These are phyloP conservation scores for Naganishia vaughanmartiniae DNA, from an alignment of 768 basidiomycete genomes.

Conservation along the genomic window DNA sequence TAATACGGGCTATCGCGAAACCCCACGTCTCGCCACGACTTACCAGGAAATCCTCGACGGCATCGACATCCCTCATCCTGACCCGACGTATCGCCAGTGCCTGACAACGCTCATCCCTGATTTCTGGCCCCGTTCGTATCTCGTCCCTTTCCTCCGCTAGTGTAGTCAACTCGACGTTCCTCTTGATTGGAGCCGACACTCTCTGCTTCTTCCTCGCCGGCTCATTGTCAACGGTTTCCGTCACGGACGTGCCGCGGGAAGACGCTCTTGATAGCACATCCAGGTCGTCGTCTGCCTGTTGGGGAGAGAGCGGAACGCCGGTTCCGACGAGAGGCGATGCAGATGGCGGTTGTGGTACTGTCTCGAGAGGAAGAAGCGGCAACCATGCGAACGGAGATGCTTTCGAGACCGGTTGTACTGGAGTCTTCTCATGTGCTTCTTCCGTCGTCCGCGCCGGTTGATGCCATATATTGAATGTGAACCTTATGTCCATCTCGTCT, in stretches of 20 bases:
- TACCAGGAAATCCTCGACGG: constrained; percentile 24
- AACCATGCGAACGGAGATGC: constrained; percentile 19
- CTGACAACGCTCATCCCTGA: not conserved
- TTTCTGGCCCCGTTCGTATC: not conserved
- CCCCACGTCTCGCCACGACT: not conserved
- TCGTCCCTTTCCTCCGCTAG: not conserved
- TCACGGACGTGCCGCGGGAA: not conserved
- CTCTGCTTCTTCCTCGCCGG: constrained; percentile 8
- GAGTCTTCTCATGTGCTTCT: not conserved
- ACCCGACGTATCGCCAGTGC: not conserved
- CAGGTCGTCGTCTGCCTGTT: not conserved
- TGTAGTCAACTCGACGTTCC: not conserved
- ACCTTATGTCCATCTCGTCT: not conserved
- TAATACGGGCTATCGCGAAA: not conserved
- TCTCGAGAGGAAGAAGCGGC: constrained; percentile 20
- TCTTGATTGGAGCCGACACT: not conserved
- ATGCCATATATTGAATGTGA: constrained; percentile 25
- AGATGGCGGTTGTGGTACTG: not conserved
- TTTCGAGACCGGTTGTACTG: not conserved
- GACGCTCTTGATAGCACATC: not conserved
- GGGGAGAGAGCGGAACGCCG: not conserved
- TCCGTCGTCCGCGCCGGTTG: not conserved
- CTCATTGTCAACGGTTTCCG: not conserved
- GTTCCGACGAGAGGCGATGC: not conserved
- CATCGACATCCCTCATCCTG: constrained; percentile 11